These are phyloP conservation scores for Tetraselmis chui DNA, from an alignment of 139 green algal species.

Conservation along the genomic window DNA sequence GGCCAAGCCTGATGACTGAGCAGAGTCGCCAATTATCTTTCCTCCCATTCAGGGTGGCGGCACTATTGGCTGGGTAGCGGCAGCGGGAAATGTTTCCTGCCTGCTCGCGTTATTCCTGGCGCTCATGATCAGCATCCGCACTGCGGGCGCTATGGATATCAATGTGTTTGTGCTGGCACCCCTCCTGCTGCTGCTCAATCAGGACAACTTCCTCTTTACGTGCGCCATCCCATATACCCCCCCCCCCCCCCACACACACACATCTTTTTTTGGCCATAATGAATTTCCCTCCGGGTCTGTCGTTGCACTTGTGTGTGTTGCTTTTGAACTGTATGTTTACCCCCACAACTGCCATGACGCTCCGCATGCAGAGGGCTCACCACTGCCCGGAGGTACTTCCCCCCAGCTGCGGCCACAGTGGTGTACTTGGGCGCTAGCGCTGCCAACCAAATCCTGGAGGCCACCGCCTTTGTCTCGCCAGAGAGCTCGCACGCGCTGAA, in stretches of 20 bases:
- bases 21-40: too few relatives aligned
- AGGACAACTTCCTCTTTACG: conserved; percentile 2
- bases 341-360: too few relatives aligned
- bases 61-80: background rate
- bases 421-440: conserved; percentile 28
- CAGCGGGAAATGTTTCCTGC: background rate
- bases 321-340: too few relatives aligned
- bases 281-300: too few relatives aligned
- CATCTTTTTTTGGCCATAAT: too few relatives aligned
- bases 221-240: too few relatives aligned
- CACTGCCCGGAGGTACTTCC: conserved; percentile 61
- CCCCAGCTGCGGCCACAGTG: conserved; percentile 32
- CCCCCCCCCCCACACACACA: too few relatives aligned
- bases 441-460: background rate
- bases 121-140: background rate
- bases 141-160: background rate
- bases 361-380: conserved; percentile 32
- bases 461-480: background rate
- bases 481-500: background rate
- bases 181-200: conserved; percentile 74
- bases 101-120: background rate
- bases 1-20: too few relatives aligned
- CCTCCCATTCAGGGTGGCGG: background rate
- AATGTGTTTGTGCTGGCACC: conserved; percentile 63
- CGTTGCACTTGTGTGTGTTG: too few relatives aligned